Conservation (phyloP, 1,284 basidiomycete genomes). For the Singerocomus inundabilis region DNA sequence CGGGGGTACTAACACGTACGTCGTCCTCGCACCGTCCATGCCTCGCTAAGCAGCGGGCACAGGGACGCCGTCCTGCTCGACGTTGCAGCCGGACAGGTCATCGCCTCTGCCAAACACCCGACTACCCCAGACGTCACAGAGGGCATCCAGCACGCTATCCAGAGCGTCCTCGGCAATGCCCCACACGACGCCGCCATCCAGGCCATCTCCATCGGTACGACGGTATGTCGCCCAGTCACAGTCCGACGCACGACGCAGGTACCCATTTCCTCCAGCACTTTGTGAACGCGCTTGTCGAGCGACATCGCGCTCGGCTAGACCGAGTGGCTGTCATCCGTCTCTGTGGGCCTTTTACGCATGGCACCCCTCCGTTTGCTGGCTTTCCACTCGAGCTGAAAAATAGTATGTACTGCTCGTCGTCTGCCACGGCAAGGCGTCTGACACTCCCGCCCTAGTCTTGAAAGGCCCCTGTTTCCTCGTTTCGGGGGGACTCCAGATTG, state of each 20-base stretch:
- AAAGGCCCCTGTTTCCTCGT: conserved; percentile 39
- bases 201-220: conserved; percentile 38
- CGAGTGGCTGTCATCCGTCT: conserved; percentile 55
- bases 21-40: background rate
- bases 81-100: conserved; percentile 18
- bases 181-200: conserved; percentile 27
- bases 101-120: conserved; percentile 37
- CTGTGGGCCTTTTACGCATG: conserved; percentile 45
- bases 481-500: conserved; percentile 52
- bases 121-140: conserved; percentile 37
- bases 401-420: conserved; percentile 29
- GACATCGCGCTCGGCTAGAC: conserved; percentile 44
- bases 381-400: conserved; percentile 36
- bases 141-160: conserved; percentile 37
- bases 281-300: conserved; percentile 55
- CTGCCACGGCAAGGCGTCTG: no score
- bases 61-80: conserved; percentile 39
- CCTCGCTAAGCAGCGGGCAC: background rate
- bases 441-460: no score
- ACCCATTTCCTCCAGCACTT: conserved; percentile 38
- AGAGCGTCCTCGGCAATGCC: conserved; percentile 27
- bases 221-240: conserved; percentile 27
- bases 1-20: conserved; percentile 39
- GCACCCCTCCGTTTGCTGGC: conserved; percentile 39
- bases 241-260: no score